Evolutionary conservation across 768 basidiomycete genomes (phyloP).

Genomic region (Mycena kentingensis): DNA sequence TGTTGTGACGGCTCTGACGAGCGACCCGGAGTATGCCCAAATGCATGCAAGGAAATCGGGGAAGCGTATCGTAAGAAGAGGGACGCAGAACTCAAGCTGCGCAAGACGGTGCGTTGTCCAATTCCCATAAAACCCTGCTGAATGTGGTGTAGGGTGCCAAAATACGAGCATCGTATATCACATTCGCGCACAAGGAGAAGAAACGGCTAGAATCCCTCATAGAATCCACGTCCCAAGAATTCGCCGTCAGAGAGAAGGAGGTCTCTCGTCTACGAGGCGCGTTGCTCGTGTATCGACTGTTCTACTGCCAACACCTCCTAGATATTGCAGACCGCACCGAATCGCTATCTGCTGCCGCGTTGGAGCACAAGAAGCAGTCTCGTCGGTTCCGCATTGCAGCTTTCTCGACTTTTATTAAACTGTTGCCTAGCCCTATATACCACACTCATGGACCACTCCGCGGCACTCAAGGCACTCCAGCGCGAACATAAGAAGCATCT

Average conservation of each 20-base stretch:
- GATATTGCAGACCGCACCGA: constrained; percentile 80
- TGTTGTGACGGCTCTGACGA: constrained; percentile 99
- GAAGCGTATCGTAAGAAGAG: constrained; percentile 63
- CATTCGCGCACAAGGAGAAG: constrained; percentile 88
- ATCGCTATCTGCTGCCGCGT: constrained; percentile 72
- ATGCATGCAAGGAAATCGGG: constrained; percentile 78
- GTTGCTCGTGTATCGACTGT: neutral
- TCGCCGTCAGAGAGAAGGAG: constrained; percentile 67
- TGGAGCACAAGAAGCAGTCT: constrained; percentile 85
- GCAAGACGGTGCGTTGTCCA: constrained; percentile 65
- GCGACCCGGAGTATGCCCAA: constrained; percentile 72
- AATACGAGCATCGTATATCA: constrained; percentile 85
- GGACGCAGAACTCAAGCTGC: constrained; percentile 76
- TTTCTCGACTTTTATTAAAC: constrained; percentile 1
- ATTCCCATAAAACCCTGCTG: constrained; percentile 2
- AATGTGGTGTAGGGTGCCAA: constrained; percentile 70
- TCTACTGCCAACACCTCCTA: constrained; percentile 31
- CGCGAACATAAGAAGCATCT: constrained; percentile 71
- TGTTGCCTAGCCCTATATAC: constrained; percentile 72
- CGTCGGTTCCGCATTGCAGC: constrained; percentile 51
- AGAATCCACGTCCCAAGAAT: constrained; percentile 54
- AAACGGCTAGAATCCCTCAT: constrained; percentile 72
- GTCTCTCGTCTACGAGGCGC: constrained; percentile 72
- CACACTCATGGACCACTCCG: constrained; percentile 70
- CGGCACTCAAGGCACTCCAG: constrained; percentile 76